A percentile compares a stretch with the other conserved stretches of the same genome.
phyloP scores from a whole-genome alignment of 495 filamentous ascomycete species.

The Aspergillus cavernicola region DNA sequence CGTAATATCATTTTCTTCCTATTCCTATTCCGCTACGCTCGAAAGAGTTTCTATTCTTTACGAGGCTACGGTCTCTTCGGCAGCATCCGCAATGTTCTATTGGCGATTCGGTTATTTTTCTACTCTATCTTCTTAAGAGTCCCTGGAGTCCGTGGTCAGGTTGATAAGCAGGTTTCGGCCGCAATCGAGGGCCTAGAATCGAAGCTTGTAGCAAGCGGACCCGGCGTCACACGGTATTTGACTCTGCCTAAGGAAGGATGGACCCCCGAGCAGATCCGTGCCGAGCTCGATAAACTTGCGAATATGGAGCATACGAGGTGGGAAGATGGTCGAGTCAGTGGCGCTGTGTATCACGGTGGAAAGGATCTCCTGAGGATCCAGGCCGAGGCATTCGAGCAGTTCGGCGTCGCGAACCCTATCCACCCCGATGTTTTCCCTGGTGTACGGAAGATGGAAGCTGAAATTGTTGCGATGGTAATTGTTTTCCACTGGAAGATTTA shows the following conservation, averaged over 20 bases:
- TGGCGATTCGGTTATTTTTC: constrained; percentile 60
- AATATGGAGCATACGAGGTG: constrained; percentile 91
- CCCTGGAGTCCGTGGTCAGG: constrained; percentile 77
- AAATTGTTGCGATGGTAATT: constrained; percentile 89
- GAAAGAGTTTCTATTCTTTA: constrained; percentile 75
- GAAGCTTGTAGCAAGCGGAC: constrained; percentile 73
- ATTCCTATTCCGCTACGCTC: constrained; percentile 82
- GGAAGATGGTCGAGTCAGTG: constrained; percentile 94
- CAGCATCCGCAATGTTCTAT: constrained; percentile 68
- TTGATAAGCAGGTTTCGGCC: constrained; percentile 70
- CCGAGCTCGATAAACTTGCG: constrained; percentile 73
- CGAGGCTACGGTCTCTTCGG: constrained; percentile 86
- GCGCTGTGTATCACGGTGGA: constrained; percentile 95
- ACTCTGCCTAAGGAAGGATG: constrained; percentile 82
- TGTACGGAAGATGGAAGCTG: constrained; percentile 98
- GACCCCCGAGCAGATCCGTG: constrained; percentile 70
- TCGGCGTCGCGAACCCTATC: constrained; percentile 96
- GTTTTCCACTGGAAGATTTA: neutral
- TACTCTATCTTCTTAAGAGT: constrained; percentile 84
- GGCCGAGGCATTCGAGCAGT: constrained; percentile 85
- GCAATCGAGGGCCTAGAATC: constrained; percentile 68
- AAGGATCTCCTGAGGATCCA: constrained; percentile 79
- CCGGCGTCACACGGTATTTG: constrained; percentile 68
- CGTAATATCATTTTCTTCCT: constrained; percentile 87
- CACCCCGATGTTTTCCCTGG: constrained; percentile 98